phyloP scores from a whole-genome alignment of 345 rosid genomes.

The Carallia brachiata region DNA sequence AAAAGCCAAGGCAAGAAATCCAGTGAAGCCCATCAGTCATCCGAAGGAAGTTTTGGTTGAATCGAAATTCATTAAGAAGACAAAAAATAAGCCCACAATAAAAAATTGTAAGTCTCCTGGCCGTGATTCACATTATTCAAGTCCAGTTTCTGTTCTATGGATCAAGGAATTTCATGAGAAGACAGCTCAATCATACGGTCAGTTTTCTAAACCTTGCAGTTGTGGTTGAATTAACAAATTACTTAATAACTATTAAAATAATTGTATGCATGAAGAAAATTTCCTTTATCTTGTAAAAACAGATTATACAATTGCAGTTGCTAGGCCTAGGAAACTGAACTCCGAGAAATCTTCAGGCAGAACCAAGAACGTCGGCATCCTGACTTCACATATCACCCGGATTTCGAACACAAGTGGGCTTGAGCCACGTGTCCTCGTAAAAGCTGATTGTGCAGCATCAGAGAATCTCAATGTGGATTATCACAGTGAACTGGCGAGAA shows the following conservation, averaged over 20 bases:
- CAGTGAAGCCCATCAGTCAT: constrained; percentile 25
- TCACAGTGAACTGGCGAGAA: constrained; percentile 25
- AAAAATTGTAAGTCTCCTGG: constrained; percentile 19
- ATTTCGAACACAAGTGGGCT: no score
- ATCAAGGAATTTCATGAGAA: no score
- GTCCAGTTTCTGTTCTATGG: constrained; percentile 50
- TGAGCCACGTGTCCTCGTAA: not conserved
- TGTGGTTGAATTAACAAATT: no score
- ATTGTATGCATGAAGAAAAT: no score
- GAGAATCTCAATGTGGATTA: constrained; percentile 14
- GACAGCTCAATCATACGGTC: constrained; percentile 32
- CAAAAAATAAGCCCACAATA: constrained; percentile 7
- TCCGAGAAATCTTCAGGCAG: constrained; percentile 19
- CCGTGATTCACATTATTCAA: constrained; percentile 36
- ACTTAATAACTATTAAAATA: no score
- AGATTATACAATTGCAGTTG: not conserved
- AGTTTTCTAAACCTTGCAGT: constrained; percentile 10
- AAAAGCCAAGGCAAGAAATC: constrained; percentile 15
- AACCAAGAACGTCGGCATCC: not conserved
- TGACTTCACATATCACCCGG: no score
- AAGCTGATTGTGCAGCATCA: not conserved
- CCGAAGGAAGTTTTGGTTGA: constrained; percentile 29
- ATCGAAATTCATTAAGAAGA: constrained; percentile 23
- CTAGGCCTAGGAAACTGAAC: constrained; percentile 9
- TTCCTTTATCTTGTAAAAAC: not conserved